These are phyloP conservation scores for Daldinia grandis DNA, from an alignment of 495 filamentous ascomycete species.

Conservation along the genomic window DNA sequence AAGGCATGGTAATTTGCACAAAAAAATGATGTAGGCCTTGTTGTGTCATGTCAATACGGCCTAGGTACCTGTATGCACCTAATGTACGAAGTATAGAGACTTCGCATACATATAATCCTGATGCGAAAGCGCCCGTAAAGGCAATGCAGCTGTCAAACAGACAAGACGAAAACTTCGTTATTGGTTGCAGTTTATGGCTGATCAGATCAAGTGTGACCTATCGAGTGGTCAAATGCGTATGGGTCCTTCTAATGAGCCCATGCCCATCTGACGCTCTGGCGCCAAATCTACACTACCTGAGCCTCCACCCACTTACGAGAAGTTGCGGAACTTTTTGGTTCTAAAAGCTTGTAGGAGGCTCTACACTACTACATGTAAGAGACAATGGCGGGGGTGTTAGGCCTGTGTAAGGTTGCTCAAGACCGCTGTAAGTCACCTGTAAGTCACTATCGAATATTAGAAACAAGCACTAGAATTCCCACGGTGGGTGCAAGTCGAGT, in stretches of 20 bases:
- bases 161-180: conserved; percentile 9
- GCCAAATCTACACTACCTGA: conserved; percentile 41
- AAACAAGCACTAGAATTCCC: background rate
- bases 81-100: too few species aligned
- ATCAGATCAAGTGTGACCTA: conserved; percentile 38
- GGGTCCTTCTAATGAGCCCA: conserved; percentile 31
- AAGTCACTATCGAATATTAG: conserved; percentile 8
- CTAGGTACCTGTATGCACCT: too few species aligned
- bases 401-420: background rate
- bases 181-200: conserved; percentile 32
- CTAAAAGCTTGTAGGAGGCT: conserved; percentile 4
- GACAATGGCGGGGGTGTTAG: conserved; percentile 17
- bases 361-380: too few species aligned
- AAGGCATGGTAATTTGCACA: background rate
- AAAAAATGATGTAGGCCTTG: background rate
- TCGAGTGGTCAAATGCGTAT: conserved; percentile 32
- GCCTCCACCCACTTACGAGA: conserved; percentile 26
- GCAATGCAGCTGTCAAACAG: conserved; percentile 34
- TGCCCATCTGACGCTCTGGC: conserved; percentile 39
- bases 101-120: conserved; percentile 13
- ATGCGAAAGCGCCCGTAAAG: conserved; percentile 11
- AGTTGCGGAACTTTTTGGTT: conserved; percentile 30
- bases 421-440: conserved; percentile 24
- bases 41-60: background rate
- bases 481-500: conserved; percentile 14